These are phyloP conservation scores for Aureoboletus auriporus DNA, from an alignment of 768 basidiomycete species.

Conservation along the genomic window DNA sequence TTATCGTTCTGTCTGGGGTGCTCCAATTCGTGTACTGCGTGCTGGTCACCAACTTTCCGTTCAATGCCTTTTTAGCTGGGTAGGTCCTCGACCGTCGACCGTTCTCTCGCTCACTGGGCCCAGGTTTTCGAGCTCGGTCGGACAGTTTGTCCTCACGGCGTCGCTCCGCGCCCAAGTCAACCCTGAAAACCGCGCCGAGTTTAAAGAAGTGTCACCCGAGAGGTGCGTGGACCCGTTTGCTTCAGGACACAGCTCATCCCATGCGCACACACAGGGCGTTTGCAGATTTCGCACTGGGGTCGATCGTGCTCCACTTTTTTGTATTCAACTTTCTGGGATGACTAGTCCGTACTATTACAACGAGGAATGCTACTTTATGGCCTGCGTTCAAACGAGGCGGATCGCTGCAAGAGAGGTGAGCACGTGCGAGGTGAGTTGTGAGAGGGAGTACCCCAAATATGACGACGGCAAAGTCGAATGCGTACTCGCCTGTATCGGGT, in stretches of 20 bases:
- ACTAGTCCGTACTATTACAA: constrained; percentile 1
- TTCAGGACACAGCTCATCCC: not conserved
- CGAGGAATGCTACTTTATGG: not conserved
- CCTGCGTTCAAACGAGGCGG: constrained; percentile 65
- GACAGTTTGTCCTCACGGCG: constrained; percentile 94
- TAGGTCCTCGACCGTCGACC: constrained; percentile 36
- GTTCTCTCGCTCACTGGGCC: constrained; percentile 4
- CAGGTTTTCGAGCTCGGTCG: constrained; percentile 90
- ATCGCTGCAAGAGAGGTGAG: constrained; percentile 45
- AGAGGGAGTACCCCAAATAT: constrained; percentile 58
- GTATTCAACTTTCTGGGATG: constrained; percentile 98
- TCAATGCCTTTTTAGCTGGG: constrained; percentile 97
- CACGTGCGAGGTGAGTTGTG: not conserved
- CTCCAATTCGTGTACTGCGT: constrained; percentile 91
- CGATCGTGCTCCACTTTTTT: constrained; percentile 95
- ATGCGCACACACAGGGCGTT: constrained; percentile 65
- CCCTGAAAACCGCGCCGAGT: constrained; percentile 74
- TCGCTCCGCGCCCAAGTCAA: constrained; percentile 91
- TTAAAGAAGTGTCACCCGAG: constrained; percentile 92
- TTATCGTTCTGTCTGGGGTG: constrained; percentile 88
- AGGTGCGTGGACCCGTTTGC: constrained; percentile 48
- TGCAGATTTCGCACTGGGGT: constrained; percentile 94
- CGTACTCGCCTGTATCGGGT: constrained; percentile 63
- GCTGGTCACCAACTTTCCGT: constrained; percentile 88
- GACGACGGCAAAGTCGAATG: constrained; percentile 84